Evolutionary conservation across 257 asterid species (phyloP), one percentile per base, ranked within the genome.

Genomic region (Osmanthus fragrans): DNA sequence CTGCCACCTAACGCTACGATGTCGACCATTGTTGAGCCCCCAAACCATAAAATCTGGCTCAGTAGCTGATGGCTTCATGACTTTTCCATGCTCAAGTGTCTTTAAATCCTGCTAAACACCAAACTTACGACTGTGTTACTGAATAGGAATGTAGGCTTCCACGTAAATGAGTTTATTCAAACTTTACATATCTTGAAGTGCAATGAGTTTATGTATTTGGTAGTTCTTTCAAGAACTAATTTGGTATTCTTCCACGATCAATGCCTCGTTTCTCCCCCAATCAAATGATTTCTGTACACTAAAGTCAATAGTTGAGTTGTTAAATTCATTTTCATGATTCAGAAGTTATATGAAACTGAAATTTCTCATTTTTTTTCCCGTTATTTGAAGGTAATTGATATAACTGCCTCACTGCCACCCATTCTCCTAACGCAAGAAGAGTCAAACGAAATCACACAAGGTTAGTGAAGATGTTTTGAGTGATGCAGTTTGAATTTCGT

Each of bases 371-470:
- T 77, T 71, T 71, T 63, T 71, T 37, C 27, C 73, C 81, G 81
- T 54, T 33, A 71, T 70, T 73, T 85, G 85, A 90, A 93, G 98
- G 74, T 76, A 37, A 77, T 87, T 73, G 82, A 86, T 58, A 84
- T 93, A 77, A 78, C 81, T 33, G 96, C 95, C 23, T 90, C 95
- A 45, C 92, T 90, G 80, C 98, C 97, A 64, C 77, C 77, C 75
- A 82, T 86, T 73, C 90, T 93, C 75, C 88, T 30, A 76, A 85
- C 85, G 11, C 70, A 29, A 15, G 85, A 83, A 47, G 94, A 90
- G 86, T 68, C 74, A 5, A 67, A 74, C 73, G 73, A 78, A 37
- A 75, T 12, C 40, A 29, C 63, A 25, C 71, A 60, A 21, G 60
- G 25, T 73, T 34, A 3, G 80, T 82, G 54, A 39, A 10, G 7